A percentile compares a stretch with the other conserved stretches of the same genome.
Conservation (phyloP, 306 rosid genomes). For the Cicer chorassanicum region DNA sequence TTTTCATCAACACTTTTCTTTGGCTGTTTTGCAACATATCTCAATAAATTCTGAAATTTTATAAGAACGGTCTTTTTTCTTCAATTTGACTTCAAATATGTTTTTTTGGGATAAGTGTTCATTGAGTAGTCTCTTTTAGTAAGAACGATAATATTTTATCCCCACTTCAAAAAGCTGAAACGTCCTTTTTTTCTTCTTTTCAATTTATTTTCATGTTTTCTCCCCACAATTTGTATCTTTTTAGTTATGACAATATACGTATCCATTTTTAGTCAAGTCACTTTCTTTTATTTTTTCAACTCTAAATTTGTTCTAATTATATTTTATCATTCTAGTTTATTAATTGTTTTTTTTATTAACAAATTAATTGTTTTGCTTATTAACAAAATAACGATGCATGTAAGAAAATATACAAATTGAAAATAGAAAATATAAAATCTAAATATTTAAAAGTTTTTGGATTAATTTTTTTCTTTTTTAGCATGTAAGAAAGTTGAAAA, state of each 20-base stretch:
- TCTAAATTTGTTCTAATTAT: no score
- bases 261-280: slow-evolving; percentile 67
- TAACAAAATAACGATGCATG: no score
- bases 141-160: slow-evolving; percentile 34
- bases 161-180: slow-evolving; percentile 40
- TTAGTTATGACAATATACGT: slow-evolving; percentile 48
- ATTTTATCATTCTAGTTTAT: no score
- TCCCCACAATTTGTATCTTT: slow-evolving; percentile 45
- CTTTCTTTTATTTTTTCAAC: slow-evolving; percentile 50
- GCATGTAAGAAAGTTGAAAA: no score
- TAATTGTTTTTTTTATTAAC: no score
- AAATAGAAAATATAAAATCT: no score
- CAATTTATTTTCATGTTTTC: slow-evolving; percentile 35
- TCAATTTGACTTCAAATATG: slow-evolving; percentile 51
- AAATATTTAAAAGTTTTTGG: no score
- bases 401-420: no score
- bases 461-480: no score
- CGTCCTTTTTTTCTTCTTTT: slow-evolving; percentile 42
- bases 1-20: slow-evolving; percentile 24
- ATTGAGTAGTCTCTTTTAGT: slow-evolving; percentile 48
- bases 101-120: slow-evolving; percentile 49
- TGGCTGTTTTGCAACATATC: slow-evolving; percentile 13
- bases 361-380: no score
- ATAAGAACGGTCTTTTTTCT: slow-evolving; percentile 53
- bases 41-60: slow-evolving; percentile 51